phyloP scores from a whole-genome alignment of 176 grass and related monocot genomes.

The Cenchrus fungigraminus region DNA sequence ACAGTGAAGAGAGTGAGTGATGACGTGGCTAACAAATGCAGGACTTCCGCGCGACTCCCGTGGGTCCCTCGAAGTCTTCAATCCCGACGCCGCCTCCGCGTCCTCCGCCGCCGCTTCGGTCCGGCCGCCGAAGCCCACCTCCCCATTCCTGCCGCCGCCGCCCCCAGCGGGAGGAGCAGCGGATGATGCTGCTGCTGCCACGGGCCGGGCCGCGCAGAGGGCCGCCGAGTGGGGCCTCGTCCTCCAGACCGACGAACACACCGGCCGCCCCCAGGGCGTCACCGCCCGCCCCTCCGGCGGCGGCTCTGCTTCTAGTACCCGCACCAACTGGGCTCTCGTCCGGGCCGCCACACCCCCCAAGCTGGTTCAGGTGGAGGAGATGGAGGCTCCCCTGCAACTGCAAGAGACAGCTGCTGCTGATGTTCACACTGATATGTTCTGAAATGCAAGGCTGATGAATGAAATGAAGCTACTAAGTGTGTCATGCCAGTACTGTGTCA shows the following conservation, averaged over 20 bases:
- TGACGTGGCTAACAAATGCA: not conserved
- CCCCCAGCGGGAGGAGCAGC: too few species aligned
- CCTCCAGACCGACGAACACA: conserved; percentile 81
- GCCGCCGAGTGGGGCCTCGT: conserved; percentile 93
- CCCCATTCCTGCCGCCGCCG: conserved; percentile 7
- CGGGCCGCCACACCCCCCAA: conserved; percentile 24
- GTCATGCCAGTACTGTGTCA: too few species aligned
- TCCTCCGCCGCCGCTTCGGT: not conserved
- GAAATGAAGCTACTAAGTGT: too few species aligned
- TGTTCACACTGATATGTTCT: conserved; percentile 60
- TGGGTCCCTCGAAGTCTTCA: conserved; percentile 87
- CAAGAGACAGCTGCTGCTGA: not conserved
- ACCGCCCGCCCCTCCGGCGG: conserved; percentile 49
- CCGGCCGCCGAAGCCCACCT: conserved; percentile 5
- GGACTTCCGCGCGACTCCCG: conserved; percentile 80
- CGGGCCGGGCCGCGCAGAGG: conserved; percentile 51
- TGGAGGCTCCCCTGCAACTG: too few species aligned
- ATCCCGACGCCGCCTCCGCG: conserved; percentile 36
- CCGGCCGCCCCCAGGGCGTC: conserved; percentile 69
- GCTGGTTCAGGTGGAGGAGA: not conserved
- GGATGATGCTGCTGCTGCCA: not conserved
- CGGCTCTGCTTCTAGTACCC: too few species aligned
- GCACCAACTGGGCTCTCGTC: conserved; percentile 87
- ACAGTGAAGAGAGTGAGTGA: not conserved
- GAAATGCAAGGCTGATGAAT: not conserved